Conservation (phyloP, 805 yeast species). For the Pichia manshurica region DNA sequence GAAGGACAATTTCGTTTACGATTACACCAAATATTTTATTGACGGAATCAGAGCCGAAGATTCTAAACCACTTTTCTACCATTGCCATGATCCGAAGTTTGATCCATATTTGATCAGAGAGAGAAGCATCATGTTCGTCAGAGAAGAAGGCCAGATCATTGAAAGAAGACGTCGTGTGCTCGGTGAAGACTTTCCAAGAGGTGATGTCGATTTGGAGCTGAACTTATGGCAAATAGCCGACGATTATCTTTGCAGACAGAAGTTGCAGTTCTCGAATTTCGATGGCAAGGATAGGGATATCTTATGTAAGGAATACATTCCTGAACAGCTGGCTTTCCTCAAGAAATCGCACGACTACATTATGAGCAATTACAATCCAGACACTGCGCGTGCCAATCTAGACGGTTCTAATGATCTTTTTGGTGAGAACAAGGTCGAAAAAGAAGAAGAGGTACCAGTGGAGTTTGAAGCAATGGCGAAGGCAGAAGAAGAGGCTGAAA, state of each 20-base stretch:
- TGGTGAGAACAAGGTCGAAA: background rate
- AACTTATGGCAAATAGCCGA: conserved; percentile 20
- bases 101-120: conserved; percentile 35
- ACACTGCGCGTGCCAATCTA: conserved; percentile 9
- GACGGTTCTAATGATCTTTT: conserved; percentile 9
- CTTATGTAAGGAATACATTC: conserved; percentile 12
- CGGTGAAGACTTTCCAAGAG: conserved; percentile 19
- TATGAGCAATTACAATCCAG: conserved; percentile 12
- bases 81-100: conserved; percentile 44
- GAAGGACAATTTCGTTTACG: conserved; percentile 11
- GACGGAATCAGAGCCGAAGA: conserved; percentile 16
- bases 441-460: background rate
- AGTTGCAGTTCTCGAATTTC: conserved; percentile 11
- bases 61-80: conserved; percentile 25
- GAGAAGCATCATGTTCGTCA: conserved; percentile 13
- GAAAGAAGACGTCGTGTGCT: conserved; percentile 16
- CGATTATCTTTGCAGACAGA: conserved; percentile 18
- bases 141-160: conserved; percentile 5
- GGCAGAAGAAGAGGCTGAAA: no score
- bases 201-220: conserved; percentile 19
- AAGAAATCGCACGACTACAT: conserved; percentile 15
- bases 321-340: conserved; percentile 13
- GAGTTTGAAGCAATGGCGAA: background rate
- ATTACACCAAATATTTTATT: conserved; percentile 16
- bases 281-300: conserved; percentile 5